Conservation (phyloP, 2,329 filamentous ascomycete genomes). For the Fusarium sp. region DNA sequence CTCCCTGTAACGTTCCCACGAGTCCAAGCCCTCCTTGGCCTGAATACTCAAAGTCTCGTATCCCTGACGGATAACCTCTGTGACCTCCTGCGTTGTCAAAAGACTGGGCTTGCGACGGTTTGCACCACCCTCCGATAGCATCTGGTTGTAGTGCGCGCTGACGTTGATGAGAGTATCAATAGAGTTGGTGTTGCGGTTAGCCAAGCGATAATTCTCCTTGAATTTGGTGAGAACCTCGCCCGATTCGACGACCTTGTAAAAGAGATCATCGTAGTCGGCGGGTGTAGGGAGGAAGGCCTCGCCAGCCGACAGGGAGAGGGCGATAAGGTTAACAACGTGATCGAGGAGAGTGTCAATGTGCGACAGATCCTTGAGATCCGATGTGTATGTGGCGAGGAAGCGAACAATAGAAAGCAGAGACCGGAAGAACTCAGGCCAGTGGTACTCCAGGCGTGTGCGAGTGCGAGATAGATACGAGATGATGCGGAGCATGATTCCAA, state of each 20-base stretch:
- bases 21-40: constrained; percentile 85
- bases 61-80: constrained; percentile 92
- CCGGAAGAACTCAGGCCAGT: constrained; percentile 96
- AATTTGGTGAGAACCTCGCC: constrained; percentile 87
- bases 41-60: constrained; percentile 96
- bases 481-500: constrained; percentile 84
- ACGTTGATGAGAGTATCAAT: constrained; percentile 88
- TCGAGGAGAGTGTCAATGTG: constrained; percentile 81
- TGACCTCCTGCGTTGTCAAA: constrained; percentile 85
- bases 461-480: constrained; percentile 86
- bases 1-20: constrained; percentile 88
- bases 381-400: constrained; percentile 88
- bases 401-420: constrained; percentile 87
- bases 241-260: constrained; percentile 97
- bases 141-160: constrained; percentile 85
- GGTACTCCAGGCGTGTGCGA: constrained; percentile 84
- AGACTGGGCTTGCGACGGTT: constrained; percentile 67
- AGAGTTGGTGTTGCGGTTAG: constrained; percentile 70
- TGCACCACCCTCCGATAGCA: constrained; percentile 70
- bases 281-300: constrained; percentile 92
- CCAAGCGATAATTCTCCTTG: constrained; percentile 77
- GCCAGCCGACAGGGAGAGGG: constrained; percentile 84
- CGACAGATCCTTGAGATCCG: constrained; percentile 76
- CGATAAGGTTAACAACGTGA: constrained; percentile 83
- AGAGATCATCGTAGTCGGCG: constrained; percentile 91